A percentile compares a stretch with the other conserved stretches of the same genome.
Conservation (phyloP, 495 filamentous ascomycete genomes). For the Talaromyces adpressus region DNA sequence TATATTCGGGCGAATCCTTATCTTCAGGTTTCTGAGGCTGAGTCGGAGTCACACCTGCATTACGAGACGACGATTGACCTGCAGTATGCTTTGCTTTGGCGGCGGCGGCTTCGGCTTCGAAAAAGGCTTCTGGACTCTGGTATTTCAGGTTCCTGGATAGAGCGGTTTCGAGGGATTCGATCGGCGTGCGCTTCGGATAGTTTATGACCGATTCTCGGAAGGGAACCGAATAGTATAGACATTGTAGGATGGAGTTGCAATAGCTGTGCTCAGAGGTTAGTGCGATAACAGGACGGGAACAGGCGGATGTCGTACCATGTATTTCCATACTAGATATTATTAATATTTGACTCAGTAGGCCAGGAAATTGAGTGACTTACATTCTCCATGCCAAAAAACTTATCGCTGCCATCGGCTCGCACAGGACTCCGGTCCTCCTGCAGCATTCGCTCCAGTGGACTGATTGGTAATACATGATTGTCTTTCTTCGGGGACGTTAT, state of each 20-base stretch:
- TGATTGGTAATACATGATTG: constrained; percentile 56
- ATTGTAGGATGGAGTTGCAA: constrained; percentile 96
- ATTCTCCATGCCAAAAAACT: constrained; percentile 98
- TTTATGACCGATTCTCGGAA: constrained; percentile 95
- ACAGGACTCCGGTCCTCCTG: constrained; percentile 71
- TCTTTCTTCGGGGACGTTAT: constrained; percentile 61
- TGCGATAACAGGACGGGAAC: neutral
- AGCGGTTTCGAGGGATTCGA: constrained; percentile 43
- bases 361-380: constrained; percentile 45
- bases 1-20: constrained; percentile 84
- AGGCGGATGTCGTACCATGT: constrained; percentile 66
- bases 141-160: constrained; percentile 39
- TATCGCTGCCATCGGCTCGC: constrained; percentile 85
- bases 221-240: constrained; percentile 88
- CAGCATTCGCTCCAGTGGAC: constrained; percentile 77
- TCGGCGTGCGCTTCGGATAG: constrained; percentile 64
- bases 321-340: constrained; percentile 70
- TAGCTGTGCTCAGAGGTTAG: constrained; percentile 51
- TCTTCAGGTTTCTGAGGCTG: constrained; percentile 67
- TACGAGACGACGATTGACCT: constrained; percentile 30
- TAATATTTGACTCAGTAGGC: neutral
- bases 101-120: constrained; percentile 36
- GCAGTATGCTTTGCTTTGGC: constrained; percentile 36
- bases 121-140: constrained; percentile 32
- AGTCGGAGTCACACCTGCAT: constrained; percentile 41